Percentiles rank a stretch among this genome's conserved stretches.
Evolutionary conservation across 768 basidiomycete species (phyloP).

Genomic region (Tephrocybe sp.): DNA sequence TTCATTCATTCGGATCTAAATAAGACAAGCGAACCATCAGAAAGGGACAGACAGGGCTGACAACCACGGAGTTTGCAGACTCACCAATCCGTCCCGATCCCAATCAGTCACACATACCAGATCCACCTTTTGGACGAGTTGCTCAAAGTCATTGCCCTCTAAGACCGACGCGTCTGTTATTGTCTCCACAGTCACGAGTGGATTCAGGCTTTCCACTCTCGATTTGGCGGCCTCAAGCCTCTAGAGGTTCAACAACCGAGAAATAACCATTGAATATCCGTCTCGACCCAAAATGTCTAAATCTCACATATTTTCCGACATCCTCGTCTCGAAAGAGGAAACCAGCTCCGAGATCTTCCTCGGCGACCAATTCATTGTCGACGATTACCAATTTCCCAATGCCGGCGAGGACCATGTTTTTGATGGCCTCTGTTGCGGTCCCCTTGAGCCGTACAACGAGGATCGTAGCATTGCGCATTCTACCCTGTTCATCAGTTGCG

Average conservation of each 20-base stretch:
- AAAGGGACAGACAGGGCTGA: slow-evolving; percentile 7
- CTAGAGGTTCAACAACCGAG: slow-evolving; percentile 44
- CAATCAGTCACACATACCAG: slow-evolving; percentile 87
- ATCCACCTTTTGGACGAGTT: slow-evolving; percentile 66
- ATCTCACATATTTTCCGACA: slow-evolving; percentile 79
- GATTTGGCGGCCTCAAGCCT: slow-evolving; percentile 81
- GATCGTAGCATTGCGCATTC: slow-evolving; percentile 93
- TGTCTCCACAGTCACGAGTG: slow-evolving; percentile 80
- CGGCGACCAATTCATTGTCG: slow-evolving; percentile 70
- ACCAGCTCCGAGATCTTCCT: slow-evolving; percentile 87
- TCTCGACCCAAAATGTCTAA: slow-evolving; percentile 9
- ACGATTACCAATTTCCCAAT: slow-evolving; percentile 87
- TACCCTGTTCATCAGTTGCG: slow-evolving; percentile 33
- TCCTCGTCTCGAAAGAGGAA: slow-evolving; percentile 95
- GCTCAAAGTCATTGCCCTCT: slow-evolving; percentile 51
- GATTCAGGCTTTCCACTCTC: slow-evolving; percentile 87
- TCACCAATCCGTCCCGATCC: slow-evolving; percentile 66
- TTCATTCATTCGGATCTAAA: slow-evolving; percentile 73
- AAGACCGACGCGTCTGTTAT: slow-evolving; percentile 48
- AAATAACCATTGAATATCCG: slow-evolving; percentile 41
- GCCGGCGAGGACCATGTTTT: slow-evolving; percentile 96
- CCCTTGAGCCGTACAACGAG: slow-evolving; percentile 77
- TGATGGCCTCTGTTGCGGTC: slow-evolving; percentile 90
- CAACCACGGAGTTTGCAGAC: slow-evolving; percentile 25
- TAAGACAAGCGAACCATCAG: slow-evolving; percentile 3